Conservation (phyloP, 306 rosid genomes). For the Rosa multiflora region DNA sequence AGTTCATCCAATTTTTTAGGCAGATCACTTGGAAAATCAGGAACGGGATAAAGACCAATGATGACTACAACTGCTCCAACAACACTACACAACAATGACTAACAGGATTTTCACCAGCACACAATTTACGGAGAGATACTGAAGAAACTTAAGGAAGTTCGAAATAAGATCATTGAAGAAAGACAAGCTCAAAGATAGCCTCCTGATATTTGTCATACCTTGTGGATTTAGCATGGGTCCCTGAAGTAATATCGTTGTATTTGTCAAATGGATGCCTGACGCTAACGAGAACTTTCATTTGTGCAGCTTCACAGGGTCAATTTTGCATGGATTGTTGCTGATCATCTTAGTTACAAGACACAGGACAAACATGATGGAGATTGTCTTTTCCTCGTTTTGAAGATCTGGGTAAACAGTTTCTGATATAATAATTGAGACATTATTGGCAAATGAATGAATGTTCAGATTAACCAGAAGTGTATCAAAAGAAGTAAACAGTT, state of each 20-base stretch:
- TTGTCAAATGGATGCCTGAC: too few relatives aligned
- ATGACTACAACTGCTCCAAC: too few relatives aligned
- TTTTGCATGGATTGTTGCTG: background rate
- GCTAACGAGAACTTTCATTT: background rate
- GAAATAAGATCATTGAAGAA: slow-evolving; percentile 84
- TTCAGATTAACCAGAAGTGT: background rate
- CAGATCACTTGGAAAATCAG: background rate
- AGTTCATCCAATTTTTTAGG: background rate
- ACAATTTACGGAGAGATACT: slow-evolving; percentile 92
- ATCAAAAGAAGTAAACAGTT: too few relatives aligned
- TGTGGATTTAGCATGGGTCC: background rate
- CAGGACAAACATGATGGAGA: background rate
- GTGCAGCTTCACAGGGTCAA: slow-evolving; percentile 1
- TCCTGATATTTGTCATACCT: background rate
- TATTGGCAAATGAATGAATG: too few relatives aligned
- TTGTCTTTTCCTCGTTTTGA: background rate
- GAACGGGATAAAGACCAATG: too few relatives aligned
- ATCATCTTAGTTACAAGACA: background rate
- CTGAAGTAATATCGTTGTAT: too few relatives aligned
- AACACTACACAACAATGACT: too few relatives aligned
- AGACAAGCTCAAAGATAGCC: slow-evolving; percentile 33
- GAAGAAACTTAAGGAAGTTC: slow-evolving; percentile 89
- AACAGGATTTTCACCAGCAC: slow-evolving; percentile 6
- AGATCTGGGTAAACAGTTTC: background rate
- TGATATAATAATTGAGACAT: background rate